Evolutionary conservation across 305 asterid genomes (phyloP), one percentile per base, ranked within the genome.

Genomic region (Fraxinus angustifolia): DNA sequence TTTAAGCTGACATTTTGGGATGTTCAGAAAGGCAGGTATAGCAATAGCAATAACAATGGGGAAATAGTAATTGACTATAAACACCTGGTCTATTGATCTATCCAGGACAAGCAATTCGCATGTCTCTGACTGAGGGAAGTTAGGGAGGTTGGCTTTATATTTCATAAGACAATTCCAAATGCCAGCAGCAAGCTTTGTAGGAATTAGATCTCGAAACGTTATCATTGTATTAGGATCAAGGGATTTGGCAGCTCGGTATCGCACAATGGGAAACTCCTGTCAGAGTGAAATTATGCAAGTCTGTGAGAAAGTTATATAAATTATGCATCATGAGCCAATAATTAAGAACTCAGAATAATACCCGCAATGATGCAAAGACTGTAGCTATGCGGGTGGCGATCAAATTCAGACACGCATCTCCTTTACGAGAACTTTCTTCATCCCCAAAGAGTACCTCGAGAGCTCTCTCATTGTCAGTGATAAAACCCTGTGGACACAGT

Each of bases 61-160:
- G 60, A n/a, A 50, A 50, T 50, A 50, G 21, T 50, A 50, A 50
- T 50, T 16, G 60, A 50, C 21, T 50, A 76, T 79, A 68, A 33
- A 73, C 83, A 96, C 99, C 98, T 94, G 99, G 88, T 96, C 99
- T 80, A 92, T 85, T 80, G 99, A 94, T 93, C 99, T 90, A 84
- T 96, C 99, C 81, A 96, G 85, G 84, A 96, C 95, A 83, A 96
- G 98, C 86, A 96, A 89, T 85, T 96, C 98, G 83, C 98, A 96
- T 84, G 99, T 96, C 90, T 96, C 99, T 82, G 92, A 88, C 82
- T 92, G 96, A 58, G 99, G 99, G 80, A 87, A 96, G 86, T 92
- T 90, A 34, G 97, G 92, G 58, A 96, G 90, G 82, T 82, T 90
- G 72, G 97, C 72, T 89, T 96, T 96, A 87, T 96, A 93, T 86